Evolutionary conservation across 2,329 filamentous ascomycete species (phyloP), one percentile per base, ranked within the genome.

Genomic region (Balansia obtecta): DNA sequence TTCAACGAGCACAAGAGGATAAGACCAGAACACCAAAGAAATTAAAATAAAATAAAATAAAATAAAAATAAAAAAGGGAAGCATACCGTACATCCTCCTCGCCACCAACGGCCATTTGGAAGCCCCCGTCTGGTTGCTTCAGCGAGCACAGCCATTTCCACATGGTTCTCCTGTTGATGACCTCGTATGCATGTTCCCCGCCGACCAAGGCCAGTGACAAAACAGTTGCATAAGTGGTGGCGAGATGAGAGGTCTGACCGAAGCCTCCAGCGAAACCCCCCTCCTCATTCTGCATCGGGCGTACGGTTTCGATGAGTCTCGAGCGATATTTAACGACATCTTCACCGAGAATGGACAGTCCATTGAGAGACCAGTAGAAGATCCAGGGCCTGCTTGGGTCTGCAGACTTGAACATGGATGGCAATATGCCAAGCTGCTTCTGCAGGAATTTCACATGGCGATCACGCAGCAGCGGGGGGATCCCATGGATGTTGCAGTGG

Each of bases 201-300:
- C 87, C 88, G 41, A 91, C 85, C 54, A 89, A 78, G 22, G 85
- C 80, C 48, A 98, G 73, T 44, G 86, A 81, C 52, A 98, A 76
- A 18, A 95, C 70, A 40, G 84, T 78, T 45, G 90, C 89, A 73
- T 97, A 98, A 1, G 86, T 88, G 45, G 87, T 85, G 51, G 93
- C 93, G 57, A 93, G 77, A 68, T 98, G 93, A 49, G 88, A 89
- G 57, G 80, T 75, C 64, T 97, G 93, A 30, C 91, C 89, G 65
- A 89, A 85, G n/a, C 93, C 90, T 55, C 91, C 93, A 48, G 89
- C 93, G 65, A 95, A 95, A 2, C 93, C 93, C 47, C 93, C 93
- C 15, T 74, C 75, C 20, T 73, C 66, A 65, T 96, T 94, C 68
- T 97, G 93, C 68, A 91, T 83, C 43, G 87, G 80, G 45, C 75